Evolutionary conservation across 208 protist species (phyloP).

Genomic region (Phytomonas sp.): DNA sequence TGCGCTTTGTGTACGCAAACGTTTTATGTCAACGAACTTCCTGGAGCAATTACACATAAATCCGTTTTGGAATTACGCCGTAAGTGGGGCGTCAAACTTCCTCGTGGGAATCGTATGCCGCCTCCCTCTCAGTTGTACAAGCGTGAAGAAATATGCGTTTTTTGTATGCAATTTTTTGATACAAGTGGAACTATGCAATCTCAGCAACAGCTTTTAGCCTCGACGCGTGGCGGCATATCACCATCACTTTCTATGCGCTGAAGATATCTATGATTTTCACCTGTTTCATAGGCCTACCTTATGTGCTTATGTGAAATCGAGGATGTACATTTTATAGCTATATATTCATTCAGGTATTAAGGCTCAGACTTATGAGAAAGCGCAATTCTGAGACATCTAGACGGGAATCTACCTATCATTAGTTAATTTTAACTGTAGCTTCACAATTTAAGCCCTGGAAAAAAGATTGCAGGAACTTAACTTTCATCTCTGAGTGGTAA

Average conservation of each 20-base stretch:
- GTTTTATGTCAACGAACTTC: constrained; percentile 88
- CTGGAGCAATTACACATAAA: constrained; percentile 89
- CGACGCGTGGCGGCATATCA: constrained; percentile 79
- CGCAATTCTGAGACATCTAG: not conserved
- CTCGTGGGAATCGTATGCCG: constrained; percentile 77
- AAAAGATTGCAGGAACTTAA: not conserved
- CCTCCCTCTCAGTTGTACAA: constrained; percentile 89
- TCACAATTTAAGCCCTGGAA: not conserved
- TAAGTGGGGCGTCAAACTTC: constrained; percentile 83
- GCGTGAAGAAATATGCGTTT: constrained; percentile 86
- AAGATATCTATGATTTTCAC: not conserved
- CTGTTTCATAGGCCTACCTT: not conserved
- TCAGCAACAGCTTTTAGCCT: constrained; percentile 81
- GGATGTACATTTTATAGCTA: not conserved
- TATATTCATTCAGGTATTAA: not conserved
- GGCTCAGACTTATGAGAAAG: not conserved
- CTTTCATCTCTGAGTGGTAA: not conserved
- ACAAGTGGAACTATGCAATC: constrained; percentile 75
- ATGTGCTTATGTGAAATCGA: not conserved
- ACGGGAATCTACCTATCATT: not conserved
- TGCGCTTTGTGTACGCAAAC: constrained; percentile 85
- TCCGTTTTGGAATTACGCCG: constrained; percentile 87
- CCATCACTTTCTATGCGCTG: constrained; percentile 68
- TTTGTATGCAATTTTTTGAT: constrained; percentile 94
- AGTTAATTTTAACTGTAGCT: not conserved